phyloP scores from a whole-genome alignment of 805 yeast genomes.

The Ogataea ramenticola region DNA sequence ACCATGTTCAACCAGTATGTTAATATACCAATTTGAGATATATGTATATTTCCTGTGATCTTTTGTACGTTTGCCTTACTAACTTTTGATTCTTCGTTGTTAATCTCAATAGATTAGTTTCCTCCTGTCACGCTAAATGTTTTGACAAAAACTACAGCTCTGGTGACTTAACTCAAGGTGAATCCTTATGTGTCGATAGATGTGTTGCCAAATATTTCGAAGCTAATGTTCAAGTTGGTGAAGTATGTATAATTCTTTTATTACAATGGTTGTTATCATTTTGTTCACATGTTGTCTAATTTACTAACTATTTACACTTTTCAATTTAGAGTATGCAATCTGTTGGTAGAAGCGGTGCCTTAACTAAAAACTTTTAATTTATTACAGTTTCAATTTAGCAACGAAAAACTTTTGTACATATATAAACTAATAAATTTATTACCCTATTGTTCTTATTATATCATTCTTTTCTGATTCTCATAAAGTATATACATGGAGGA shows the following conservation, averaged over 20 bases:
- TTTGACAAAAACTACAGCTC: conserved; percentile 59
- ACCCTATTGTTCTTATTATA: no score
- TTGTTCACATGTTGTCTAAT: no score
- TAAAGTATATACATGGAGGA: no score
- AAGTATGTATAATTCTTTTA: conserved; percentile 26
- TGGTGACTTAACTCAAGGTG: conserved; percentile 70
- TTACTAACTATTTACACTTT: background rate
- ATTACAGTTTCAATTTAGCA: background rate
- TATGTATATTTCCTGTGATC: no score
- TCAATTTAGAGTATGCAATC: conserved; percentile 25
- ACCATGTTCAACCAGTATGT: conserved; percentile 80
- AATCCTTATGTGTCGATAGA: conserved; percentile 85
- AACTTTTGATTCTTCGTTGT: background rate
- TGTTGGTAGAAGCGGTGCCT: conserved; percentile 28
- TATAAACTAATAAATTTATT: background rate
- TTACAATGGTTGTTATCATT: background rate
- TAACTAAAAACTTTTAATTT: conserved; percentile 12
- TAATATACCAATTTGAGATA: no score
- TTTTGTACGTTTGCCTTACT: background rate
- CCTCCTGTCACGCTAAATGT: conserved; percentile 85
- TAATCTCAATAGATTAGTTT: conserved; percentile 45
- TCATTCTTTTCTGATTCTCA: no score
- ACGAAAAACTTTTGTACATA: background rate
- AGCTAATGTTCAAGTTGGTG: conserved; percentile 91
- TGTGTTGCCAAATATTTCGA: conserved; percentile 94